These are phyloP conservation scores for Deakozyma indianensis DNA, from an alignment of 805 yeast genomes.

Conservation along the genomic window DNA sequence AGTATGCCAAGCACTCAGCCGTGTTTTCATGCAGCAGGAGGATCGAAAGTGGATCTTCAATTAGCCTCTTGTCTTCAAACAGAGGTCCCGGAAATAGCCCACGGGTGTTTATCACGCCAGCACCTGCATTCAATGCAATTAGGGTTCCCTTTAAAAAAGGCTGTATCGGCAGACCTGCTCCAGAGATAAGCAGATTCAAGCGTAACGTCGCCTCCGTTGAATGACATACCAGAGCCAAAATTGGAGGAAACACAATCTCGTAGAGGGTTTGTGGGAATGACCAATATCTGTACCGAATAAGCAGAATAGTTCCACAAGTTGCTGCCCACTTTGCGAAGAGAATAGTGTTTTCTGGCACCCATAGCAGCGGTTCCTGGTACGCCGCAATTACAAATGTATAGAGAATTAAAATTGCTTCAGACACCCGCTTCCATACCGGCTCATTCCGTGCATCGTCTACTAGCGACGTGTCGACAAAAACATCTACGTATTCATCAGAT, in stretches of 20 bases:
- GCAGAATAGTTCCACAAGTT: not conserved
- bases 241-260: not conserved
- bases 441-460: not conserved
- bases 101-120: not conserved
- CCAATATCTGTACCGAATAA: not conserved
- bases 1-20: not conserved
- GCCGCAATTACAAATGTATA: not conserved
- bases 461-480: not conserved
- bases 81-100: not conserved
- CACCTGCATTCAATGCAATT: not conserved
- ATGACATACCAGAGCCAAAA: not conserved
- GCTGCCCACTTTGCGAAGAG: not conserved
- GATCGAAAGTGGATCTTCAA: not conserved
- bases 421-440: not conserved
- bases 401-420: not conserved
- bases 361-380: not conserved
- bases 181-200: not conserved
- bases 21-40: not conserved
- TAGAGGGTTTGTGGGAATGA: not conserved
- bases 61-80: not conserved
- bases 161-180: not conserved
- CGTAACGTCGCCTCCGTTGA: not conserved
- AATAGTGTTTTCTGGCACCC: not conserved
- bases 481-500: not conserved
- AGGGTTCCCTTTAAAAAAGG: not conserved